phyloP scores from a whole-genome alignment of 495 filamentous ascomycete species.

The Daldinia loculata region DNA sequence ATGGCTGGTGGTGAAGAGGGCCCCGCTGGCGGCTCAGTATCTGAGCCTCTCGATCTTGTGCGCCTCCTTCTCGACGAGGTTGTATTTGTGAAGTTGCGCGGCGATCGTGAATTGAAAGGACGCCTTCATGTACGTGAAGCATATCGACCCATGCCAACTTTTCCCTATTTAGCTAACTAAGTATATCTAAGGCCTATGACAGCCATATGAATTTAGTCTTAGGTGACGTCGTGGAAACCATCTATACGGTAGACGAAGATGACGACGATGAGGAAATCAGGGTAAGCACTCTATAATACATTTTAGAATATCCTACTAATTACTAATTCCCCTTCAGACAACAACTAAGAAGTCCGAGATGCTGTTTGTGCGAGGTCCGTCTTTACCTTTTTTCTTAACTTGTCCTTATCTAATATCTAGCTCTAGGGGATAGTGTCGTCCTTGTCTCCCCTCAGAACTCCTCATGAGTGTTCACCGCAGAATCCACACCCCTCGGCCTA shows the following conservation, averaged over 20 bases:
- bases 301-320: slow-evolving; percentile 17
- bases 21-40: slow-evolving; percentile 63
- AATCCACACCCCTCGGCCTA: background rate
- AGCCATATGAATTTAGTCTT: slow-evolving; percentile 98
- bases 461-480: slow-evolving; percentile 37
- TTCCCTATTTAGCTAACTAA: slow-evolving; percentile 12
- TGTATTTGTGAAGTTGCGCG: slow-evolving; percentile 95
- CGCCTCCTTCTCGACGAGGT: slow-evolving; percentile 92
- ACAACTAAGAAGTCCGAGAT: slow-evolving; percentile 97
- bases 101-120: slow-evolving; percentile 94
- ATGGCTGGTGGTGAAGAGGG: slow-evolving; percentile 81
- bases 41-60: slow-evolving; percentile 94
- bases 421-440: slow-evolving; percentile 90
- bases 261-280: slow-evolving; percentile 72
- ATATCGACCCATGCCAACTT: background rate
- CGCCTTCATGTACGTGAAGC: slow-evolving; percentile 79
- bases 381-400: background rate
- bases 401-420: slow-evolving; percentile 44
- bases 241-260: slow-evolving; percentile 91
- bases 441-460: slow-evolving; percentile 81
- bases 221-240: slow-evolving; percentile 95
- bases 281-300: slow-evolving; percentile 24
- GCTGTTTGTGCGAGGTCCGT: slow-evolving; percentile 94
- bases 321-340: slow-evolving; percentile 68
- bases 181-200: slow-evolving; percentile 81